Evolutionary conservation across 139 green algal species (phyloP).

Genomic region (Spirogloea muscicola): DNA sequence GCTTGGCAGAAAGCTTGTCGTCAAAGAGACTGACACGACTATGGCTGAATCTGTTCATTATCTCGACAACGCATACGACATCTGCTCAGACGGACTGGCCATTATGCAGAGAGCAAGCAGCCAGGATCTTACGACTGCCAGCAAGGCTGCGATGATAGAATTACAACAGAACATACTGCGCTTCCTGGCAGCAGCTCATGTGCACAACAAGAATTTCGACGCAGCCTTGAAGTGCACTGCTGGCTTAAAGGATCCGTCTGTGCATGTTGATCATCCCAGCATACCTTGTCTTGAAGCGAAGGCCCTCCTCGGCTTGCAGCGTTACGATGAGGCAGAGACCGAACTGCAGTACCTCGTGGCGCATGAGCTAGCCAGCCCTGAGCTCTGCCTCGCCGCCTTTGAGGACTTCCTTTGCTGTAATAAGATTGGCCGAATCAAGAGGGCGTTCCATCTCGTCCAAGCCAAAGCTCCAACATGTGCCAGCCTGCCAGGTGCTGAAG

Average conservation of each 20-base stretch:
- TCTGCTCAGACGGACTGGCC: constrained; percentile 1
- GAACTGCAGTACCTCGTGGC: background rate
- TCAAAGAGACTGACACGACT: constrained; percentile 3
- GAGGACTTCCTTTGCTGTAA: too few species aligned
- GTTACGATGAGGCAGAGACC: constrained; percentile 9
- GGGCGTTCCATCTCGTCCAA: too few species aligned
- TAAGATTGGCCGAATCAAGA: too few species aligned
- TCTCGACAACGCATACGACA: constrained; percentile 24
- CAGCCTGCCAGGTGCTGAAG: too few species aligned
- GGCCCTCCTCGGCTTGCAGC: background rate
- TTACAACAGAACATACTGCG: background rate
- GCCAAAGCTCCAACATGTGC: too few species aligned
- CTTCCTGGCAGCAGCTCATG: constrained; percentile 29
- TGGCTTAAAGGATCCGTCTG: constrained; percentile 9
- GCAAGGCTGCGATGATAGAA: constrained; percentile 3
- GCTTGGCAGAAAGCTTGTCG: constrained; percentile 6
- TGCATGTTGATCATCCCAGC: constrained; percentile 25
- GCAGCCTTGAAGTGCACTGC: constrained; percentile 28
- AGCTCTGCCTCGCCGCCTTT: too few species aligned
- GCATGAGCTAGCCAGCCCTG: too few species aligned
- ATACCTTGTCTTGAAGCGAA: constrained; percentile 28
- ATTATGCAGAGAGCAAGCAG: background rate
- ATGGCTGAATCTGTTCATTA: constrained; percentile 17
- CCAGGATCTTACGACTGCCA: too few species aligned
- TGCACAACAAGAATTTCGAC: constrained; percentile 9